These are phyloP conservation scores for Xylaria sp. DNA, from an alignment of 2,329 filamentous ascomycete genomes.

Conservation along the genomic window DNA sequence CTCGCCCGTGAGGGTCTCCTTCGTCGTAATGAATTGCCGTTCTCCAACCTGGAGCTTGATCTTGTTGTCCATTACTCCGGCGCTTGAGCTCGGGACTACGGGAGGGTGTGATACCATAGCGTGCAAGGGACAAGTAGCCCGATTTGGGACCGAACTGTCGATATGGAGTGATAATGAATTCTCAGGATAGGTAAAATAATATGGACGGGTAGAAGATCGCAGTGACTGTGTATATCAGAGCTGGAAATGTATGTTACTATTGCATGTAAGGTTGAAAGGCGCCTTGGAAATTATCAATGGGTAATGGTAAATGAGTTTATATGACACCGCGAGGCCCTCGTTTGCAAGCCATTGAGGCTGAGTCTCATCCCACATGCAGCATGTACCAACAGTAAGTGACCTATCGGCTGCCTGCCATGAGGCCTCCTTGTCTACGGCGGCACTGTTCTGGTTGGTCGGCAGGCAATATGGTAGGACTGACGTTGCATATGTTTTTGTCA, in stretches of 20 bases:
- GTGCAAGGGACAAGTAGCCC: neutral
- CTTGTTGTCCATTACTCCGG: neutral
- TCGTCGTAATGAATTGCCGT: slow-evolving; percentile 38
- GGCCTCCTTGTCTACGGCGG: neutral
- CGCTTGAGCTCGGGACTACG: neutral
- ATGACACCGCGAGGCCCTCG: neutral
- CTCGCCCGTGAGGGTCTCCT: slow-evolving; percentile 39
- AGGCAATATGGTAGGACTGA: neutral
- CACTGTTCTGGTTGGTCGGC: neutral
- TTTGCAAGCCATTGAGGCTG: neutral
- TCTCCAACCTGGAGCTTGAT: slow-evolving; percentile 40
- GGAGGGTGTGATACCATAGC: neutral
- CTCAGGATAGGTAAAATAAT: neutral
- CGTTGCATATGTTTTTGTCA: neutral
- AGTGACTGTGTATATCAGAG: neutral
- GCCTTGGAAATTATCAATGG: neutral
- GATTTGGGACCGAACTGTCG: neutral
- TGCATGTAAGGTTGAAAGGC: neutral
- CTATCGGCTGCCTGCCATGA: neutral
- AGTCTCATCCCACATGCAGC: neutral
- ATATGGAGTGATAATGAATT: neutral
- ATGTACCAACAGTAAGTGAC: neutral
- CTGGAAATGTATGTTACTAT: neutral
- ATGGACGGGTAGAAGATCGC: neutral
- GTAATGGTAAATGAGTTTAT: neutral